A percentile compares a stretch with the other conserved stretches of the same genome.
phyloP scores from a whole-genome alignment of 257 asterid species.

The Plantago major region DNA sequence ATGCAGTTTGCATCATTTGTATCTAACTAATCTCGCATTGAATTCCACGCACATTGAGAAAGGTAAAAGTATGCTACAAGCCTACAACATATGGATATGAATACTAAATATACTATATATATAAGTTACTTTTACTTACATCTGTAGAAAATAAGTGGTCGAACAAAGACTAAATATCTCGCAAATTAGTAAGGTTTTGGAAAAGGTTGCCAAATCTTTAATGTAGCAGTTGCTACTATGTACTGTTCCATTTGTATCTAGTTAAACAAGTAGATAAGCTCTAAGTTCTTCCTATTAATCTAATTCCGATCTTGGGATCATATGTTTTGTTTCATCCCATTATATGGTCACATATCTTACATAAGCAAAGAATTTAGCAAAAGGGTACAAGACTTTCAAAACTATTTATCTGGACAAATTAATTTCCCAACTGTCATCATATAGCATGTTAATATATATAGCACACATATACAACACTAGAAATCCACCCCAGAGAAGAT shows the following conservation, averaged over 20 bases:
- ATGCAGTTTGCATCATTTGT: no score
- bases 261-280: conserved; percentile 27
- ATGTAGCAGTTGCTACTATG: conserved; percentile 65
- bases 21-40: no score
- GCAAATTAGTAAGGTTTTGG: conserved; percentile 10
- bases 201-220: conserved; percentile 19
- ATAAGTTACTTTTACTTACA: background rate
- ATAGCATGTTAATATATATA: conserved; percentile 9
- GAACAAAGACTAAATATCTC: conserved; percentile 14
- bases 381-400: conserved; percentile 18
- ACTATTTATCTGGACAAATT: conserved; percentile 40
- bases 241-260: conserved; percentile 43
- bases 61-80: background rate
- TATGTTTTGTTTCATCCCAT: conserved; percentile 27
- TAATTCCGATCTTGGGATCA: conserved; percentile 24
- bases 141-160: conserved; percentile 3
- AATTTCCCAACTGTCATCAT: conserved; percentile 7
- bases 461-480: background rate
- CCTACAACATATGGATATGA: background rate
- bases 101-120: background rate
- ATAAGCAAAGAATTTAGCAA: conserved; percentile 27
- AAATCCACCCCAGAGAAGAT: conserved; percentile 8
- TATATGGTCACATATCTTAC: conserved; percentile 39
- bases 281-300: conserved; percentile 25
- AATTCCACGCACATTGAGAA: background rate